Percentiles rank a stretch among this genome's conserved stretches.
These are phyloP conservation scores for Fusarium nodosum DNA, from an alignment of 2,329 filamentous ascomycete species.

Conservation along the genomic window DNA sequence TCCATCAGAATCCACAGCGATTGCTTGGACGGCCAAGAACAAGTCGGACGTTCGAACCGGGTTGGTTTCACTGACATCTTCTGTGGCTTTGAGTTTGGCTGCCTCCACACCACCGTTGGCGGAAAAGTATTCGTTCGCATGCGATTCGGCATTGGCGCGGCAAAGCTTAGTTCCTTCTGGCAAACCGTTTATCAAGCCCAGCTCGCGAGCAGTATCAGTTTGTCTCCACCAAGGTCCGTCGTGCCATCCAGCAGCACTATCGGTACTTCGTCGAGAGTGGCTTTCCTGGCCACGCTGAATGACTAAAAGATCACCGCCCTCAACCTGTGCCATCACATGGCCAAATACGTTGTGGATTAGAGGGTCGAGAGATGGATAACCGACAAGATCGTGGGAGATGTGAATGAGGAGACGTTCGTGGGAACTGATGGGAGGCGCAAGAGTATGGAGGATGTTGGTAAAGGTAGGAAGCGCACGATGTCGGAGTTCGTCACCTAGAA, in stretches of 20 bases:
- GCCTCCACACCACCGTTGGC: constrained; percentile 82
- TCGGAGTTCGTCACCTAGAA: constrained; percentile 84
- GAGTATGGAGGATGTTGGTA: constrained; percentile 92
- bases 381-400: constrained; percentile 94
- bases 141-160: constrained; percentile 88
- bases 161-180: constrained; percentile 92
- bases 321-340: constrained; percentile 98
- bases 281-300: constrained; percentile 94
- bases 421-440: constrained; percentile 95
- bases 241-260: constrained; percentile 79
- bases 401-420: constrained; percentile 98
- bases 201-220: constrained; percentile 75
- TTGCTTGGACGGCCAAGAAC: constrained; percentile 94
- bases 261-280: constrained; percentile 73
- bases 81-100: constrained; percentile 82
- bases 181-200: constrained; percentile 84
- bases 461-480: constrained; percentile 93
- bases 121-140: constrained; percentile 87
- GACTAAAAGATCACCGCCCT: constrained; percentile 94
- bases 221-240: constrained; percentile 98
- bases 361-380: constrained; percentile 94
- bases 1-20: constrained; percentile 73
- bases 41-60: constrained; percentile 94
- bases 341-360: constrained; percentile 93
- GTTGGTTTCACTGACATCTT: constrained; percentile 85